Conservation (phyloP, 1,284 basidiomycete species). For the Inonotus hispidus region DNA sequence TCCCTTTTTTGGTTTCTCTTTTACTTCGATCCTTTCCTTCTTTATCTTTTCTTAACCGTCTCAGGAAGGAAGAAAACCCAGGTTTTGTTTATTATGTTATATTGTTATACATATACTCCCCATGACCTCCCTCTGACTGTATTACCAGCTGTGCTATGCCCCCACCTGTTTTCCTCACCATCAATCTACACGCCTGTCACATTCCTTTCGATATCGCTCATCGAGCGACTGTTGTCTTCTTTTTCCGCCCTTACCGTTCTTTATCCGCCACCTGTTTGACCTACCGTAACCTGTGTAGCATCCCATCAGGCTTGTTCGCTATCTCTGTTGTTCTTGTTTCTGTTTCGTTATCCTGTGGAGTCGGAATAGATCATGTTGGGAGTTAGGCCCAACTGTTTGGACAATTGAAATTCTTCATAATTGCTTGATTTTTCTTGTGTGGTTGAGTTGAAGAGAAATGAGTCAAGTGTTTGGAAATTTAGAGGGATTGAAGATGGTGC, state of each 20-base stretch:
- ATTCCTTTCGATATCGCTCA: conserved; percentile 7
- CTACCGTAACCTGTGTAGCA: too few species aligned
- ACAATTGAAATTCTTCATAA: background rate
- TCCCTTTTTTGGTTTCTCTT: background rate
- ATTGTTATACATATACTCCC: conserved; percentile 2
- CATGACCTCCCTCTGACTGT: conserved; percentile 2
- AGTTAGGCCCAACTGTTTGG: conserved; percentile 2
- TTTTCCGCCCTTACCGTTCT: too few species aligned
- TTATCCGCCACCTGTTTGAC: background rate
- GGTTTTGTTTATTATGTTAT: conserved; percentile 15
- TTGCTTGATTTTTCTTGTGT: too few species aligned
- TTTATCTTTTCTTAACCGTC: background rate
- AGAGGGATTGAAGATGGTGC: too few species aligned
- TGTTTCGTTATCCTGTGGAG: background rate
- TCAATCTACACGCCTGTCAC: background rate
- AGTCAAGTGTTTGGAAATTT: too few species aligned
- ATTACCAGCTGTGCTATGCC: conserved; percentile 2
- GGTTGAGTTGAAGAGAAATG: too few species aligned
- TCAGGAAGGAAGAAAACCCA: background rate
- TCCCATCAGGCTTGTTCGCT: background rate
- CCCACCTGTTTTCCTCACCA: background rate
- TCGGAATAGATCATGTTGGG: conserved; percentile 5
- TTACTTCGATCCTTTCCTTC: background rate
- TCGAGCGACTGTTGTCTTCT: background rate
- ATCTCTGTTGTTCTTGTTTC: background rate